Conservation (phyloP, 2,329 filamentous ascomycete species). For the Calonectria honghensis region DNA sequence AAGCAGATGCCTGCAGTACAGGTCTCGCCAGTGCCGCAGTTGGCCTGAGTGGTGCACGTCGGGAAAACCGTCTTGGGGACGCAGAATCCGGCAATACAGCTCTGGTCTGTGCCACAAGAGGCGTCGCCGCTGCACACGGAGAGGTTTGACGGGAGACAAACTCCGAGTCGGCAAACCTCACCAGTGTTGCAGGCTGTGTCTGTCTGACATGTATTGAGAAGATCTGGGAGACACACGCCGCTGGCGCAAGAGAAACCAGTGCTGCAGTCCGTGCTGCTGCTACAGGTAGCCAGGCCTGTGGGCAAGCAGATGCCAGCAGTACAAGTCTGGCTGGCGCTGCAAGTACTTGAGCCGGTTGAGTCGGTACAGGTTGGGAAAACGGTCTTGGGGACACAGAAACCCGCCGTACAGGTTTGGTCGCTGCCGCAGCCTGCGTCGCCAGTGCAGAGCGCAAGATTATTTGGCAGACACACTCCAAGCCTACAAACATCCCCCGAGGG, state of each 20-base stretch:
- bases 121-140: not conserved
- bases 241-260: not conserved
- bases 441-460: not conserved
- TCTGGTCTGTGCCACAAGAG: not conserved
- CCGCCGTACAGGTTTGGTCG: conserved; percentile 19
- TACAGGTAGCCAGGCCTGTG: conserved; percentile 1
- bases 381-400: conserved; percentile 4
- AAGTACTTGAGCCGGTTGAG: not conserved
- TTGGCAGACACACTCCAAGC: conserved; percentile 25
- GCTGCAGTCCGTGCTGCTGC: not conserved
- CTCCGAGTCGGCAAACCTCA: conserved; percentile 26
- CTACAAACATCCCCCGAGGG: conserved; percentile 4
- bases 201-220: not conserved
- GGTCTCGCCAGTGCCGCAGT: not conserved
- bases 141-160: conserved; percentile 15
- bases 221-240: conserved; percentile 13
- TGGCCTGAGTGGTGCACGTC: not conserved
- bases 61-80: not conserved
- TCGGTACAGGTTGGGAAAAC: conserved; percentile 17
- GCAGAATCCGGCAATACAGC: conserved; percentile 27
- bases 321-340: conserved; percentile 11
- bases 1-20: conserved; percentile 29
- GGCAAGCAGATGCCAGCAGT: conserved; percentile 25
- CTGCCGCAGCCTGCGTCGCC: not conserved
- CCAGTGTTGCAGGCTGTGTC: conserved; percentile 15